These are phyloP conservation scores for Magnolia kwangsiensis DNA, from an alignment of 164 flowering plant genomes.

Conservation along the genomic window DNA sequence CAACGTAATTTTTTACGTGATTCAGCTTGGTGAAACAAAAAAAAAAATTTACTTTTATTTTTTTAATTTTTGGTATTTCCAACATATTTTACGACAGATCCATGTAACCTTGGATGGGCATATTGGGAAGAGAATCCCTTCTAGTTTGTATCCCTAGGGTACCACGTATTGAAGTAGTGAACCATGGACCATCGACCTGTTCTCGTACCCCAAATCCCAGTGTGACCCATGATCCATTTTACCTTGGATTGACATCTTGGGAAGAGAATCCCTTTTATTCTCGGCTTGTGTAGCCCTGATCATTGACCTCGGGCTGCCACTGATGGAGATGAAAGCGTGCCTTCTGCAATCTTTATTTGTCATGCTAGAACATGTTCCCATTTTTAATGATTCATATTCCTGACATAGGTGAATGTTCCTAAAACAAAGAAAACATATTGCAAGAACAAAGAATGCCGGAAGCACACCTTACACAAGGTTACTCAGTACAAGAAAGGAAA, in stretches of 20 bases:
- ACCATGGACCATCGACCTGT: no score
- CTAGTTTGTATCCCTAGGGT: no score
- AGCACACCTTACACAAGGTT: slow-evolving; percentile 22
- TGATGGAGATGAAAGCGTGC: neutral
- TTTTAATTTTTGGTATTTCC: no score
- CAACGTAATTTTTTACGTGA: no score
- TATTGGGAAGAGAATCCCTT: no score
- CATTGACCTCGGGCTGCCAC: neutral
- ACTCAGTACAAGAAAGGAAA: slow-evolving; percentile 23
- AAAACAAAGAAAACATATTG: slow-evolving; percentile 25
- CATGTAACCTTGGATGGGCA: no score
- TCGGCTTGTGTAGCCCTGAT: neutral
- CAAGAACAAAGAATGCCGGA: slow-evolving; percentile 21
- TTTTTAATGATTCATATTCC: neutral
- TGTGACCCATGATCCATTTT: neutral
- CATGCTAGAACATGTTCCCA: neutral
- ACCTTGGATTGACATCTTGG: neutral
- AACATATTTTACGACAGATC: no score
- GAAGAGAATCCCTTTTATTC: neutral
- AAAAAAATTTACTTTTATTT: no score
- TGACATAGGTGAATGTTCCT: slow-evolving; percentile 17
- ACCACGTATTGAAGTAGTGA: no score
- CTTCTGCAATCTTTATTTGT: neutral
- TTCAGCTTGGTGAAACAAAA: no score
- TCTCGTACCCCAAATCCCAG: no score